Evolutionary conservation across 2,329 filamentous ascomycete genomes (phyloP), one percentile per base, ranked within the genome.

Genomic region (Phoma herbarum): DNA sequence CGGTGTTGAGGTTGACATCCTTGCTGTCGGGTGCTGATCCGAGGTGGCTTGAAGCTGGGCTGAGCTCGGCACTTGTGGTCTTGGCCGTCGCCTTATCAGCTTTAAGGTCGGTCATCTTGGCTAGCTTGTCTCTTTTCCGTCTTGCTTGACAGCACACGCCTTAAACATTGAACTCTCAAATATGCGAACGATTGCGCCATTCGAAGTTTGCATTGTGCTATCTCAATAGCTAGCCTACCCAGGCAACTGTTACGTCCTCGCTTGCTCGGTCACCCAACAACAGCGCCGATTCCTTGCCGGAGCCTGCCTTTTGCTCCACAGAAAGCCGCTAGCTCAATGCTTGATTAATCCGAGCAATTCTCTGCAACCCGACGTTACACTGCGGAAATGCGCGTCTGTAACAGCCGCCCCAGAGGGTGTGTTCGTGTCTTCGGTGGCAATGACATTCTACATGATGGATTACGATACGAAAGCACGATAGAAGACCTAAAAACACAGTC

Each of bases 1-100:
- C 42, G 33, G 57, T 42, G 23, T 41, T 46, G 43, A 53, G 20
- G 2, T 44, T 37, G 45, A 42, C 25, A 44, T 31, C 50, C 43
- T 49, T 60, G 45, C 43, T n/a, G 8, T 52, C 39, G 20, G 49
- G 12, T 28, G 49, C 44, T 35, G 46, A 42, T 35, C 47, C 52
- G 44, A 22, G 52, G 33, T 61, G 47, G 52, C 54, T 53, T 44
- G 61, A 41, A 35, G 43, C 51, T 39, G 58, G 52, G 45, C 59
- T 60, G 59, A 64, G 42, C 45, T 62, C 57, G 26, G 55, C 57
- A 50, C 59, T 62, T 60, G 56, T 41, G 18, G 47, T 33, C 53
- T 62, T 57, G 62, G 62, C 58, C 22, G 52, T 50, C 48, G 49
- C 55, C 61, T 64, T 64, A 46, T 64, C 46, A 33, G 41, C 49